Conservation (phyloP, 768 basidiomycete species). For the Lentinula boryana region DNA sequence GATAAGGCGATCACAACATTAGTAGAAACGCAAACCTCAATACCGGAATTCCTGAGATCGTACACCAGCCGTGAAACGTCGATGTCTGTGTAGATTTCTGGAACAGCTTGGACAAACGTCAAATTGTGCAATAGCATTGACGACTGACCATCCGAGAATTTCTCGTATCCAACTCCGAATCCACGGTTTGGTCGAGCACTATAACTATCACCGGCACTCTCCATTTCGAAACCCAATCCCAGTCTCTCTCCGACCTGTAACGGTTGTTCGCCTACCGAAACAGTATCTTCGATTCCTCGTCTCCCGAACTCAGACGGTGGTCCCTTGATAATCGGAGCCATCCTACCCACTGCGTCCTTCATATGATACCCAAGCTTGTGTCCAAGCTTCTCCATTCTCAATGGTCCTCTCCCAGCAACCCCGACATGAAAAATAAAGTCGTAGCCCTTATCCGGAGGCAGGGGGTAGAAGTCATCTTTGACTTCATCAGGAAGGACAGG, state of each 20-base stretch:
- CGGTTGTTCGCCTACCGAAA: slow-evolving; percentile 9
- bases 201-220: slow-evolving; percentile 25
- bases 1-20: background rate
- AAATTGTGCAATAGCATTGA: background rate
- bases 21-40: slow-evolving; percentile 31
- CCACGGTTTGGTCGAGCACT: slow-evolving; percentile 33
- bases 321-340: slow-evolving; percentile 44
- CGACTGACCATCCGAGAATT: slow-evolving; percentile 32
- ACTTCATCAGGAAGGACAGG: slow-evolving; percentile 40
- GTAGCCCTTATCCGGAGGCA: slow-evolving; percentile 45
- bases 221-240: slow-evolving; percentile 32
- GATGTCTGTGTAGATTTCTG: slow-evolving; percentile 51
- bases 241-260: slow-evolving; percentile 19
- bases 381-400: slow-evolving; percentile 58
- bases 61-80: slow-evolving; percentile 54
- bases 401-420: slow-evolving; percentile 55
- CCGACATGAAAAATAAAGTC: slow-evolving; percentile 72
- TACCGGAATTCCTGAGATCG: slow-evolving; percentile 44
- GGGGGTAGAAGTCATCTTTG: slow-evolving; percentile 20
- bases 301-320: slow-evolving; percentile 33
- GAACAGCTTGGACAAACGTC: background rate
- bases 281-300: slow-evolving; percentile 28
- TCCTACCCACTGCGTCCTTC: slow-evolving; percentile 56
- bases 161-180: slow-evolving; percentile 46
- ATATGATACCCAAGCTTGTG: slow-evolving; percentile 67